phyloP scores from a whole-genome alignment of 768 basidiomycete species.

The Tylopilus balloui region DNA sequence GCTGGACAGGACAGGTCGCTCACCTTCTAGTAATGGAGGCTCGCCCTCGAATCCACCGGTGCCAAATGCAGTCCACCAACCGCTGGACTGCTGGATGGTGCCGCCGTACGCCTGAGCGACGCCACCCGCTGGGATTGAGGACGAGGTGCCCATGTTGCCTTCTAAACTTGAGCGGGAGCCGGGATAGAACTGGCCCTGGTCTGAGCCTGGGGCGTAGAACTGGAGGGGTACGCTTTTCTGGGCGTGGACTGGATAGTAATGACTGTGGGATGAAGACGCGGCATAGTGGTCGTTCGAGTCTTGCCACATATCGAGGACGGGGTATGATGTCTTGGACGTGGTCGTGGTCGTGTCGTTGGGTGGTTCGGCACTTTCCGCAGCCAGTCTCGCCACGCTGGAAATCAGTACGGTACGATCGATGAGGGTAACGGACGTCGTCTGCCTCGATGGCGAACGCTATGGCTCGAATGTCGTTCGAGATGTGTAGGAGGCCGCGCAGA shows the following conservation, averaged over 20 bases:
- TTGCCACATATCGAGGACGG: constrained; percentile 63
- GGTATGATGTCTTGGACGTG: background rate
- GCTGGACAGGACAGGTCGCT: background rate
- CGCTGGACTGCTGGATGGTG: constrained; percentile 65
- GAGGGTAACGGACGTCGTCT: too few species aligned
- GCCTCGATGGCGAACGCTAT: too few species aligned
- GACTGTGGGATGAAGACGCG: constrained; percentile 52
- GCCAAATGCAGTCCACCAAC: constrained; percentile 96
- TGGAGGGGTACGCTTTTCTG: constrained; percentile 62
- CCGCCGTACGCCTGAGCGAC: constrained; percentile 57
- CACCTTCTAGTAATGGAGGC: constrained; percentile 91
- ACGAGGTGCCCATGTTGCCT: constrained; percentile 57
- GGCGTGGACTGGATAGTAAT: constrained; percentile 48
- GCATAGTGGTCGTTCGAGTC: constrained; percentile 56
- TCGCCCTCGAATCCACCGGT: constrained; percentile 95
- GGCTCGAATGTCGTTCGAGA: background rate
- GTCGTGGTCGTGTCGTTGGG: constrained; percentile 12
- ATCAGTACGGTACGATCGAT: too few species aligned
- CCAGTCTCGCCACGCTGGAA: too few species aligned
- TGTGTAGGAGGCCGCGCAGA: too few species aligned
- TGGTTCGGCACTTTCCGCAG: constrained; percentile 29
- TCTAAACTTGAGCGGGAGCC: constrained; percentile 76
- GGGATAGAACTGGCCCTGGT: constrained; percentile 59
- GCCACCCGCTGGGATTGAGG: constrained; percentile 44
- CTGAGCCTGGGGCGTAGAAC: constrained; percentile 66